phyloP scores from a whole-genome alignment of 108 stramenopile genomes.

The Conticribra guillardii region DNA sequence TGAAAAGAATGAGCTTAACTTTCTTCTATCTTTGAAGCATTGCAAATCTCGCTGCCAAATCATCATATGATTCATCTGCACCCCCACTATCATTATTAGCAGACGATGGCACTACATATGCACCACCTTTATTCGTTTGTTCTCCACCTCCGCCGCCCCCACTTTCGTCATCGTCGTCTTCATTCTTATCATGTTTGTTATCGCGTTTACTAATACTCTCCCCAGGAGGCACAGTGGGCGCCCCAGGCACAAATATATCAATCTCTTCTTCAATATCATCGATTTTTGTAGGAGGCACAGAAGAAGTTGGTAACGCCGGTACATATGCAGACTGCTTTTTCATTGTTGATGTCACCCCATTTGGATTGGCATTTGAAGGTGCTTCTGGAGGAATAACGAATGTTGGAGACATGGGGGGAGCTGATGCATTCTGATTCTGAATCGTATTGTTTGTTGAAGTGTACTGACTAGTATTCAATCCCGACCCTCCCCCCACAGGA shows the following conservation, averaged over 20 bases:
- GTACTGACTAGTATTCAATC: slow-evolving; percentile 45
- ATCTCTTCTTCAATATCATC: slow-evolving; percentile 57
- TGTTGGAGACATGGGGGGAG: slow-evolving; percentile 3
- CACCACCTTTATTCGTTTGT: slow-evolving; percentile 22
- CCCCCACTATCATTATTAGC: slow-evolving; percentile 15
- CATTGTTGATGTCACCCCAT: background rate
- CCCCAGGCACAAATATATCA: slow-evolving; percentile 68
- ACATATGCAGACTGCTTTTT: slow-evolving; percentile 14
- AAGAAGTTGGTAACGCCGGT: slow-evolving; percentile 5
- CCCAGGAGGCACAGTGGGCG: slow-evolving; percentile 30
- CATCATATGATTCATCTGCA: slow-evolving; percentile 53
- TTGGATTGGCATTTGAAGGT: background rate
- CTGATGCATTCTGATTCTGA: slow-evolving; percentile 10
- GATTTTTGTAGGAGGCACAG: background rate
- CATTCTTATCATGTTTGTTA: slow-evolving; percentile 5
- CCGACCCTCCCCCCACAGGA: slow-evolving; percentile 61
- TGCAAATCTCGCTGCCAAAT: slow-evolving; percentile 78
- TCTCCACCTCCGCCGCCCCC: slow-evolving; percentile 23
- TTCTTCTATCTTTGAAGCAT: slow-evolving; percentile 66
- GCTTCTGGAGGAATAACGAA: background rate
- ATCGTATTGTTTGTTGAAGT: slow-evolving; percentile 1
- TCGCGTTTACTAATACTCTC: background rate
- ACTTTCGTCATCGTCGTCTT: slow-evolving; percentile 28
- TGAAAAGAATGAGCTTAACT: no score
- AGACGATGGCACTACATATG: no score